Evolutionary conservation across 2,329 filamentous ascomycete genomes (phyloP).

Genomic region (Ascochyta pisi): DNA sequence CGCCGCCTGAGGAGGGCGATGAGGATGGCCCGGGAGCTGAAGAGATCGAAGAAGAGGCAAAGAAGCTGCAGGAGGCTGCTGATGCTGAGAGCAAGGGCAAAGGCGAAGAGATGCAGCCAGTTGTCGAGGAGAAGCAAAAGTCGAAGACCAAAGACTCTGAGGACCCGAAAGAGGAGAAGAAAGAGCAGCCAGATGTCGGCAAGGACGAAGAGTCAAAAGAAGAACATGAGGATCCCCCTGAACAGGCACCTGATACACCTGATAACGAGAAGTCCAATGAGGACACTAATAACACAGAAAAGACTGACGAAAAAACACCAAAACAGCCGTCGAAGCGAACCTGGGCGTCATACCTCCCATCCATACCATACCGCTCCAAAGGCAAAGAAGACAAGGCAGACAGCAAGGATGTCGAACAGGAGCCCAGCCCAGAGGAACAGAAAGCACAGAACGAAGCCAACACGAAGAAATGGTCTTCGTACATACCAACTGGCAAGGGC

Average conservation of each 20-base stretch:
- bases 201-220: conserved; percentile 6
- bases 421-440: conserved; percentile 35
- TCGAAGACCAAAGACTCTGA: conserved; percentile 4
- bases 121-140: not conserved
- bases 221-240: conserved; percentile 30
- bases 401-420: conserved; percentile 26
- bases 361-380: conserved; percentile 47
- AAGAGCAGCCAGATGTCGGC: not conserved
- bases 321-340: conserved; percentile 39
- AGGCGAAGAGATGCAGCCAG: not conserved
- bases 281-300: conserved; percentile 24
- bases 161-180: conserved; percentile 1
- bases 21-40: conserved; percentile 30
- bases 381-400: conserved; percentile 24
- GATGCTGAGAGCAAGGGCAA: conserved; percentile 14
- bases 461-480: conserved; percentile 55
- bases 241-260: conserved; percentile 39
- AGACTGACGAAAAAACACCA: conserved; percentile 17
- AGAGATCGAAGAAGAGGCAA: conserved; percentile 34
- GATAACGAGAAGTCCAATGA: conserved; percentile 29
- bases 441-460: conserved; percentile 45
- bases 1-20: conserved; percentile 51
- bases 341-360: conserved; percentile 50
- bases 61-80: conserved; percentile 30
- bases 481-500: conserved; percentile 56